These are phyloP conservation scores for Leccinum uliginosum DNA, from an alignment of 768 basidiomycete genomes.

Conservation along the genomic window DNA sequence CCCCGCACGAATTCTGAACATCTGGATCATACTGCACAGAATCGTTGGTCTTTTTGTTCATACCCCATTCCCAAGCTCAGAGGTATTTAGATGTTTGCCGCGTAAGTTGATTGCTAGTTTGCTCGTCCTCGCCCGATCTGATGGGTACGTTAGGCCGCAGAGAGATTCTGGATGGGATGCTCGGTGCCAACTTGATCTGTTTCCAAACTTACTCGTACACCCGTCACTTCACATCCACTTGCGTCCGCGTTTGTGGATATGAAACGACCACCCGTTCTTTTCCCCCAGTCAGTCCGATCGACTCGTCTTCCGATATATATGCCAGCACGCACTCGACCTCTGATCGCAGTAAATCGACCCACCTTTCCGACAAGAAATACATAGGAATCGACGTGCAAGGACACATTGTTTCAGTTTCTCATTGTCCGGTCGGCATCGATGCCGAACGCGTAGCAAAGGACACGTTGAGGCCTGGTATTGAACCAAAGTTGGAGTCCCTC, in stretches of 20 bases:
- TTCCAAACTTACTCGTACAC: conserved; percentile 98
- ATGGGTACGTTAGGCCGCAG: conserved; percentile 56
- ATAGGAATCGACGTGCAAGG: conserved; percentile 79
- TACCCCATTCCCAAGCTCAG: conserved; percentile 95
- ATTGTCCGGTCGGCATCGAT: conserved; percentile 96
- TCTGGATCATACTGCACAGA: conserved; percentile 6
- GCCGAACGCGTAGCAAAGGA: conserved; percentile 85
- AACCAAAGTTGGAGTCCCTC: conserved; percentile 87
- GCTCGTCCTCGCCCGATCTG: background rate
- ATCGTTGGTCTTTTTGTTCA: conserved; percentile 93
- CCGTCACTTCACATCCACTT: conserved; percentile 91
- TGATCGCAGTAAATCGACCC: conserved; percentile 7
- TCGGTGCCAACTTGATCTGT: conserved; percentile 92
- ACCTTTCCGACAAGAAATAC: conserved; percentile 18
- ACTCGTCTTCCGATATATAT: conserved; percentile 5
- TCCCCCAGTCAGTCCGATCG: background rate
- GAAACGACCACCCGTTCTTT: conserved; percentile 52
- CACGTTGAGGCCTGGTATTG: conserved; percentile 76
- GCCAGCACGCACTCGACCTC: background rate
- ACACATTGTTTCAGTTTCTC: conserved; percentile 73
- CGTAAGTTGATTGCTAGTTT: conserved; percentile 43
- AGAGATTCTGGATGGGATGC: conserved; percentile 96
- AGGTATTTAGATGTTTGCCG: conserved; percentile 92
- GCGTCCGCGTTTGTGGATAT: conserved; percentile 94
- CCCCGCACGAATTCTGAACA: background rate